phyloP scores from a whole-genome alignment of 306 rosid genomes.

The Cucumis hystrix region DNA sequence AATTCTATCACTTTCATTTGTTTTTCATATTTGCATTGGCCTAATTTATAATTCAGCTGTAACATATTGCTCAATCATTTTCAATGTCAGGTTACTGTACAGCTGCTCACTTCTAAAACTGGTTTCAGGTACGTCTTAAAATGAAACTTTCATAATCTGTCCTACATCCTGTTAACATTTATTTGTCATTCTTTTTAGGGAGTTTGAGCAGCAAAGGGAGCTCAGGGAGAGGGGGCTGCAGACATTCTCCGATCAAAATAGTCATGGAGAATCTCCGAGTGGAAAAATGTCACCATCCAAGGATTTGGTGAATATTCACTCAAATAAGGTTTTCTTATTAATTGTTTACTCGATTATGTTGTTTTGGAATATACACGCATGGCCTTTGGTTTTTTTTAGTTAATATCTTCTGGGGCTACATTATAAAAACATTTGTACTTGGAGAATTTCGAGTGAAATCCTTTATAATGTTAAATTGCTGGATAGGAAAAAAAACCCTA shows the following conservation, averaged over 20 bases:
- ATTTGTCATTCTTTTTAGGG: conserved; percentile 46
- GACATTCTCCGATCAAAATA: conserved; percentile 56
- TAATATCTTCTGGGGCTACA: not conserved
- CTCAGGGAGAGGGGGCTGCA: conserved; percentile 89
- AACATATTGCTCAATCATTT: conserved; percentile 20
- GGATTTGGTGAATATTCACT: conserved; percentile 46
- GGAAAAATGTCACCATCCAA: conserved; percentile 51
- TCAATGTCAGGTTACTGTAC: conserved; percentile 83
- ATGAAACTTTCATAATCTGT: conserved; percentile 17
- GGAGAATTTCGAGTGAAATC: not conserved
- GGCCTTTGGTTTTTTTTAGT: not conserved
- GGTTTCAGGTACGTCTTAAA: conserved; percentile 75
- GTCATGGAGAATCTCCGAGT: conserved; percentile 48
- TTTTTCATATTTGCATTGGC: not conserved
- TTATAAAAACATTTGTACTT: not conserved
- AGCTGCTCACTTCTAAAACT: conserved; percentile 97
- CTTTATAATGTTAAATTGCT: not conserved
- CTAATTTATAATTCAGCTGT: not conserved
- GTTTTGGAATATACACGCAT: not conserved
- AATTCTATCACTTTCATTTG: not conserved
- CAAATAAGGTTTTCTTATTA: conserved; percentile 46
- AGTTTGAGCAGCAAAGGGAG: conserved; percentile 99
- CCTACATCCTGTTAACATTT: conserved; percentile 16
- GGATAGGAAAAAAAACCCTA: not conserved
- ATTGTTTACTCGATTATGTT: not conserved